Evolutionary conservation across 2,329 filamentous ascomycete genomes (phyloP), one percentile per base, ranked within the genome.

Genomic region (Lecanicillium sp.): DNA sequence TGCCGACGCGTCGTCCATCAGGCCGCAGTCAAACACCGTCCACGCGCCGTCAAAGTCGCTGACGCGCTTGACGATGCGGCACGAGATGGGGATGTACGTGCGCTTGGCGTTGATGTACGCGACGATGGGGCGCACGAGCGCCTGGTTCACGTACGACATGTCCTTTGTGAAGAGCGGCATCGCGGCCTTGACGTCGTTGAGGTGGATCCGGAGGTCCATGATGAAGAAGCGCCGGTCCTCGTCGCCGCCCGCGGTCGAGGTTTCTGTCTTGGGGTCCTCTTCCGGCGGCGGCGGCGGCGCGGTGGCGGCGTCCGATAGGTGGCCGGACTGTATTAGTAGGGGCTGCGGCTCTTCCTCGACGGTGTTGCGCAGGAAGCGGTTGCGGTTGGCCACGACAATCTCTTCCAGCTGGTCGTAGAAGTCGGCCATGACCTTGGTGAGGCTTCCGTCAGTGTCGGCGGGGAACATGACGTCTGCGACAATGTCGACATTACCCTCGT

Each of bases 371-470:
- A 83, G 67, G 43, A 84, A 74, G 35, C 72, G 72, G 54, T 86
- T 83, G 23, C 83, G 79, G 60, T 89, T 89, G 21, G 85, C 82
- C 1, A 84, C 89, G 19, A 97, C 90, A 0, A 90, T 90, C 36
- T 93, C 90, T 67, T 98, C 93, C 61, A 98, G 80, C 52, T 89
- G 87, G 64, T 97, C 91, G 66, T 97, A 97, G 59, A 98, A 90
- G 62, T 96, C 90, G n/a, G 86, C 84, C 78, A 98, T 87, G 38
- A 96, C 90, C 64, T 96, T 96, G 20, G 85, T 86, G 48, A 98
- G 84, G 54, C 90, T 87, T 53, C 91, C 90, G 51, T 95, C 87
- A 33, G 82, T 81, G 47, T 97, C 93, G 26, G 83, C 81, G 1
- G 93, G 93, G 52, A 98, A 87, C 81, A 95, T 91, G 55, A 98